Conservation (phyloP, 2,329 filamentous ascomycete species). For the Podosphaera fusca region DNA sequence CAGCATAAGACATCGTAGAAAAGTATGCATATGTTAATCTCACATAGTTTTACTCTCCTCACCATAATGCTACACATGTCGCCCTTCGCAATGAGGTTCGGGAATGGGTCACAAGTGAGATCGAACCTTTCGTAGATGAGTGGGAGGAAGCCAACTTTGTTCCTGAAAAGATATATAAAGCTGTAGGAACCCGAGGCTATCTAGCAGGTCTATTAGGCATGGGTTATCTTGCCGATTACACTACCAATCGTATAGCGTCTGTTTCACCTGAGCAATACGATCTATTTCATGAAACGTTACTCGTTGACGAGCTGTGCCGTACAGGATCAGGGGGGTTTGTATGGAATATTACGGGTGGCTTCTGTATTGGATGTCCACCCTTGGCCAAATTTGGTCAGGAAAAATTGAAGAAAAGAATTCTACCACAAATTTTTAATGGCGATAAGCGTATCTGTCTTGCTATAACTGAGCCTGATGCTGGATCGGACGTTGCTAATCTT, state of each 20-base stretch:
- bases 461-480: constrained; percentile 91
- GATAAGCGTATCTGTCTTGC: constrained; percentile 96
- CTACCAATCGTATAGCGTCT: constrained; percentile 45
- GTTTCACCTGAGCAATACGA: constrained; percentile 85
- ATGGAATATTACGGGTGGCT: constrained; percentile 94
- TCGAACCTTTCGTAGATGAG: constrained; percentile 80
- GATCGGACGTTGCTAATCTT: constrained; percentile 83
- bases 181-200: constrained; percentile 84
- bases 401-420: constrained; percentile 60
- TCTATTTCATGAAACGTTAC: constrained; percentile 87
- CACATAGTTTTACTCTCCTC: constrained; percentile 70
- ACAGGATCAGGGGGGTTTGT: constrained; percentile 78
- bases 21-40: not conserved
- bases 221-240: constrained; percentile 56
- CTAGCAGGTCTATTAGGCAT: constrained; percentile 77
- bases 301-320: constrained; percentile 86
- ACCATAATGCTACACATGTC: constrained; percentile 85
- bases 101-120: constrained; percentile 70
- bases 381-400: constrained; percentile 81
- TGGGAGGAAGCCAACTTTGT: constrained; percentile 94
- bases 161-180: constrained; percentile 74
- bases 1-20: not conserved
- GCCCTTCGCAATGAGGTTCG: constrained; percentile 78
- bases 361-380: constrained; percentile 81
- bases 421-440: constrained; percentile 69